Evolutionary conservation across 1,284 basidiomycete genomes (phyloP).

Genomic region (Cryptococcus hybrid): DNA sequence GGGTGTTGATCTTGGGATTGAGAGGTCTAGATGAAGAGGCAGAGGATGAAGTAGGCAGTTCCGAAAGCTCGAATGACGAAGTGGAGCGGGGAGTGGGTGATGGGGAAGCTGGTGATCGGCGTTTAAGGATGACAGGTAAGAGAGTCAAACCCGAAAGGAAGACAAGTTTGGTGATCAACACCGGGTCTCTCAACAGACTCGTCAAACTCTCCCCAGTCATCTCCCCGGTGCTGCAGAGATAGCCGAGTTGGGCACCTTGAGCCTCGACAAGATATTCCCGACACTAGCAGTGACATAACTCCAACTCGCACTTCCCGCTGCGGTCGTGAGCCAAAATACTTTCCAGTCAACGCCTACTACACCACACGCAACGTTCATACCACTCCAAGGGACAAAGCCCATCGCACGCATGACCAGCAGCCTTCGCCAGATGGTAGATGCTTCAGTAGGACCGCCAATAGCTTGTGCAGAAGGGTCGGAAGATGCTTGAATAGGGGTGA

Average conservation of each 20-base stretch:
- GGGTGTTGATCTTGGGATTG: slow-evolving; percentile 7
- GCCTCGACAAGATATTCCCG: slow-evolving; percentile 46
- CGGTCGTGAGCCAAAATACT: slow-evolving; percentile 71
- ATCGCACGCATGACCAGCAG: slow-evolving; percentile 79
- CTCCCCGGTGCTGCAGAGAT: slow-evolving; percentile 2
- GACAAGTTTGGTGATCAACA: slow-evolving; percentile 49
- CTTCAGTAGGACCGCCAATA: slow-evolving; percentile 24
- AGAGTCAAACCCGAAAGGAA: slow-evolving; percentile 47
- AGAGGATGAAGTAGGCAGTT: slow-evolving; percentile 1
- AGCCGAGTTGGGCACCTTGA: slow-evolving; percentile 31
- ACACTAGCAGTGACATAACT: slow-evolving; percentile 50
- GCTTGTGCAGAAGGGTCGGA: slow-evolving; percentile 25
- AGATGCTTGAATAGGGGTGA: slow-evolving; percentile 42
- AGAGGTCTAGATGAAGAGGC: background rate
- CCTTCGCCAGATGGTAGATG: slow-evolving; percentile 69
- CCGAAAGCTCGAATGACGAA: background rate
- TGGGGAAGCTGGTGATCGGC: slow-evolving; percentile 9
- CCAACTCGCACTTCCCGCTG: slow-evolving; percentile 85
- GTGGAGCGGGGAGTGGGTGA: background rate
- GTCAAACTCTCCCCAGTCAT: slow-evolving; percentile 44
- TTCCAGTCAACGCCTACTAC: slow-evolving; percentile 82
- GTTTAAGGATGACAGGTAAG: slow-evolving; percentile 49
- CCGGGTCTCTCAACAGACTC: slow-evolving; percentile 48
- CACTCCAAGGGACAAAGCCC: slow-evolving; percentile 89
- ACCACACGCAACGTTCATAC: slow-evolving; percentile 89